A percentile compares a stretch with the other conserved stretches of the same genome.
Conservation (phyloP, 371 early-diverging fungal species). For the Mortierella sp. region DNA sequence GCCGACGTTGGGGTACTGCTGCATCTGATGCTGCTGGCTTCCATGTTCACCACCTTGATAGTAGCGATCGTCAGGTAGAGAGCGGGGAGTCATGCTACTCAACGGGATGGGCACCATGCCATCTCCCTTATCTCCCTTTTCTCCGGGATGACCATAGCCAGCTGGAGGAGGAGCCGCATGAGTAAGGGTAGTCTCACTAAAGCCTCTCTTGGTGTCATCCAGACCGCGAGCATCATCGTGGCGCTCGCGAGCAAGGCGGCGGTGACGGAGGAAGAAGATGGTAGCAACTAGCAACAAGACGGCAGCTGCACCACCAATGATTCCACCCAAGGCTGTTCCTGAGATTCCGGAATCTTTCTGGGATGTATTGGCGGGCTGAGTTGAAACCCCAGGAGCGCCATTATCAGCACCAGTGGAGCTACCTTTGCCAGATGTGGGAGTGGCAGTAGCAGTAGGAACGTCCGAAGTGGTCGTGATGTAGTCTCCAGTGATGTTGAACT, state of each 20-base stretch:
- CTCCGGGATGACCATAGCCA: constrained; percentile 16
- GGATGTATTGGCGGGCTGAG: too few species aligned
- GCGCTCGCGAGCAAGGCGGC: constrained; percentile 32
- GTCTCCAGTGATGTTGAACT: constrained; percentile 12
- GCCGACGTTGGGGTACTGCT: constrained; percentile 1
- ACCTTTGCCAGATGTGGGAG: neutral
- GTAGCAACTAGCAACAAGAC: constrained; percentile 20
- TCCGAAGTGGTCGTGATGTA: constrained; percentile 2
- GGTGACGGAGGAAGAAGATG: constrained; percentile 34
- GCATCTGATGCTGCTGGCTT: constrained; percentile 3
- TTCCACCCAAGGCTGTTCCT: constrained; percentile 19
- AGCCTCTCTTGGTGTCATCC: neutral
- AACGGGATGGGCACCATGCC: constrained; percentile 21
- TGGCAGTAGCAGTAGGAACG: neutral
- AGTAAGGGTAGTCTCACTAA: neutral
- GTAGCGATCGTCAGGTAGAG: constrained; percentile 7
- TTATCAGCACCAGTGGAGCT: neutral
- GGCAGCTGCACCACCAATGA: constrained; percentile 35
- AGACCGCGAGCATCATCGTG: constrained; percentile 6
- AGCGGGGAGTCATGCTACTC: constrained; percentile 9
- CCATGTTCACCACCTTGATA: neutral
- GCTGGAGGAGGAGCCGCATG: constrained; percentile 23
- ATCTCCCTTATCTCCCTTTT: constrained; percentile 18
- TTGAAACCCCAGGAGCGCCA: too few species aligned
- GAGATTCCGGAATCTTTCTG: constrained; percentile 33